Evolutionary conservation across 83 land plant genomes (phyloP).

Genomic region (Thuja plicata): DNA sequence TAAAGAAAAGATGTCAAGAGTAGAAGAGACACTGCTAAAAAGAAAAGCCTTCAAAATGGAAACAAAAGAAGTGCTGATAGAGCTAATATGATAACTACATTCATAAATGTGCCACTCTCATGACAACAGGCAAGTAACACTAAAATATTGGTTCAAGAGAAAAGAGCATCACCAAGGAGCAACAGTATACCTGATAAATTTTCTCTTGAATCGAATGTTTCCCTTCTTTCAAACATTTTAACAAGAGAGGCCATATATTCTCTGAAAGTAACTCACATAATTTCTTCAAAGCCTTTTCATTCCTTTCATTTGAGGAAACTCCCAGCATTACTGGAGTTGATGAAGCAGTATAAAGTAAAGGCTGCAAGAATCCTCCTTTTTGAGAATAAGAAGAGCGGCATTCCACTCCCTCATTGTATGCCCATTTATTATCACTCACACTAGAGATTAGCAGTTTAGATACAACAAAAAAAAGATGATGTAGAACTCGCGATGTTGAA

Average conservation of each 20-base stretch:
- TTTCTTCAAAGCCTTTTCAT: conserved; percentile 24
- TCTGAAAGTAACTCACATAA: conserved; percentile 44
- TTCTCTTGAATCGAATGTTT: conserved; percentile 39
- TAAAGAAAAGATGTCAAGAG: background rate
- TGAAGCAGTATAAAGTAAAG: conserved; percentile 28
- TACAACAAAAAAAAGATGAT: conserved; percentile 53
- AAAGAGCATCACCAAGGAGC: background rate
- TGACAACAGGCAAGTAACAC: background rate
- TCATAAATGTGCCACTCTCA: background rate
- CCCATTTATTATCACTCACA: background rate
- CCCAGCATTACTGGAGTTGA: conserved; percentile 1
- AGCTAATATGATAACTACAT: background rate
- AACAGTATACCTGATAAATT: conserved; percentile 32
- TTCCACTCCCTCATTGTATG: background rate
- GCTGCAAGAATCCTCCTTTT: conserved; percentile 73
- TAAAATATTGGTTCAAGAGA: background rate
- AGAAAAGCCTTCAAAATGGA: background rate
- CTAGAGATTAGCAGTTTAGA: conserved; percentile 51
- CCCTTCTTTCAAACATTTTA: conserved; percentile 57
- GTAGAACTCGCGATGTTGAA: conserved; percentile 44
- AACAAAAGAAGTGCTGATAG: background rate
- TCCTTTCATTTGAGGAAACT: conserved; percentile 13
- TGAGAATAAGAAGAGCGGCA: conserved; percentile 16
- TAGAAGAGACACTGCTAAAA: background rate
- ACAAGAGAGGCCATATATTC: conserved; percentile 66